phyloP scores from a whole-genome alignment of 2,329 filamentous ascomycete species.

The Shiraia bambusicola region DNA sequence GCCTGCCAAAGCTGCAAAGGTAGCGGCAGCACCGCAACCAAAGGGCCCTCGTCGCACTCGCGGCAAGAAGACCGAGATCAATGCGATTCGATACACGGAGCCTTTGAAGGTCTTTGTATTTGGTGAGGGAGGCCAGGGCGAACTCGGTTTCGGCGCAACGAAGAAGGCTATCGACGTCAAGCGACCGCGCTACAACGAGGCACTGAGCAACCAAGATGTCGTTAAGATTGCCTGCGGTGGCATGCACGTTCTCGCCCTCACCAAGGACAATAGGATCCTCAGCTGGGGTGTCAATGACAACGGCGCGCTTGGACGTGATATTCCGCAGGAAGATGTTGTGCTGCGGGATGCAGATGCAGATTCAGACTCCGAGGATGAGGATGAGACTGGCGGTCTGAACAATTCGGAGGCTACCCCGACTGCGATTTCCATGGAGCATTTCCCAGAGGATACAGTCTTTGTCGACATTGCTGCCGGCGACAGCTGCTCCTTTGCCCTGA shows the following conservation, averaged over 20 bases:
- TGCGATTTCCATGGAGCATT: conserved; percentile 56
- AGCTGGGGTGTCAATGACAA: conserved; percentile 90
- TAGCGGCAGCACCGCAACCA: conserved; percentile 8
- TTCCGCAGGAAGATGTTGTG: conserved; percentile 63
- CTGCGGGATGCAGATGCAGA: conserved; percentile 54
- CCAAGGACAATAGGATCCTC: conserved; percentile 76
- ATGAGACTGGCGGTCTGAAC: conserved; percentile 66
- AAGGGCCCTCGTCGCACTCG: conserved; percentile 36
- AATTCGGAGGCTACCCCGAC: conserved; percentile 69
- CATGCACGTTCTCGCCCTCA: conserved; percentile 78
- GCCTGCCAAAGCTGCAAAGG: conserved; percentile 1
- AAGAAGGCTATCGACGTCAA: conserved; percentile 71
- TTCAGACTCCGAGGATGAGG: conserved; percentile 52
- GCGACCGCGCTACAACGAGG: conserved; percentile 69
- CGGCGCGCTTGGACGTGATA: conserved; percentile 75
- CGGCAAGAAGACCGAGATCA: conserved; percentile 55
- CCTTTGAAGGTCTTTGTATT: conserved; percentile 76
- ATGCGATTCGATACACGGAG: conserved; percentile 60
- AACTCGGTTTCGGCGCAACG: conserved; percentile 73
- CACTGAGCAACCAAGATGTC: conserved; percentile 62
- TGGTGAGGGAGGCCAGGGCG: conserved; percentile 76
- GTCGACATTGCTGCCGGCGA: conserved; percentile 71
- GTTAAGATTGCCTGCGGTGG: conserved; percentile 77
- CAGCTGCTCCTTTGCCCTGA: conserved; percentile 74
- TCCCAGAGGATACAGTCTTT: conserved; percentile 64